phyloP scores from a whole-genome alignment of 768 basidiomycete species.

The Lentinus tigrinus region DNA sequence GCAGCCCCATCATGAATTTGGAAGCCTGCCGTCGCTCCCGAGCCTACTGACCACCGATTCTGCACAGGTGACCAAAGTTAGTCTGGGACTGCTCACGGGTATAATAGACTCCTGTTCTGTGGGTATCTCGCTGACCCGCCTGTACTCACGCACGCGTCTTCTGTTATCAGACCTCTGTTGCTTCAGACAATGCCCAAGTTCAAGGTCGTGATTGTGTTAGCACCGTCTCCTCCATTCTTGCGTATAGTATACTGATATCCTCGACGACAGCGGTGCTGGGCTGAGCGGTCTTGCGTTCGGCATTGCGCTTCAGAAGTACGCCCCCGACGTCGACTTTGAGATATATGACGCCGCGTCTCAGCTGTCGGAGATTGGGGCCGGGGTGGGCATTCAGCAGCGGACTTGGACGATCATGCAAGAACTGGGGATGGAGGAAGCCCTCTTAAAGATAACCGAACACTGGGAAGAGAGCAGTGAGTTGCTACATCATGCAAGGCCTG shows the following conservation, averaged over 20 bases:
- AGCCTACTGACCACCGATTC: too few species aligned
- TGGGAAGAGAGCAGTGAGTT: constrained; percentile 10
- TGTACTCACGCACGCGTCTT: not conserved
- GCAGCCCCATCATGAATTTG: too few species aligned
- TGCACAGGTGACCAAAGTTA: too few species aligned
- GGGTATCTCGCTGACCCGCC: not conserved
- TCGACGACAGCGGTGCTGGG: constrained; percentile 24
- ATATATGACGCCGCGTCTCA: constrained; percentile 25
- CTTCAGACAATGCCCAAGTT: not conserved
- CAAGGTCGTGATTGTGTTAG: not conserved
- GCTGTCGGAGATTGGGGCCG: constrained; percentile 26
- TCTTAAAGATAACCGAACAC: constrained; percentile 22
- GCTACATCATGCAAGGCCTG: not conserved
- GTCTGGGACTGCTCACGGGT: too few species aligned
- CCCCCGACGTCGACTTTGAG: constrained; percentile 21
- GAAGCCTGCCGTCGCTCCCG: too few species aligned
- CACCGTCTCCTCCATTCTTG: not conserved
- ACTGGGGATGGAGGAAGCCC: constrained; percentile 17
- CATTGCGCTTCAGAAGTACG: constrained; percentile 16
- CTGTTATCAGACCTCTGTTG: not conserved
- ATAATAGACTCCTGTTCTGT: too few species aligned
- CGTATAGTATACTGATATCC: not conserved
- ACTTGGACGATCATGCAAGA: constrained; percentile 21
- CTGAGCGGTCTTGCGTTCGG: constrained; percentile 26
- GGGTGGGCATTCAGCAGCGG: constrained; percentile 24